Evolutionary conservation across 2,329 filamentous ascomycete species (phyloP), one percentile per base, ranked within the genome.

Genomic region (Beauveria sp.): DNA sequence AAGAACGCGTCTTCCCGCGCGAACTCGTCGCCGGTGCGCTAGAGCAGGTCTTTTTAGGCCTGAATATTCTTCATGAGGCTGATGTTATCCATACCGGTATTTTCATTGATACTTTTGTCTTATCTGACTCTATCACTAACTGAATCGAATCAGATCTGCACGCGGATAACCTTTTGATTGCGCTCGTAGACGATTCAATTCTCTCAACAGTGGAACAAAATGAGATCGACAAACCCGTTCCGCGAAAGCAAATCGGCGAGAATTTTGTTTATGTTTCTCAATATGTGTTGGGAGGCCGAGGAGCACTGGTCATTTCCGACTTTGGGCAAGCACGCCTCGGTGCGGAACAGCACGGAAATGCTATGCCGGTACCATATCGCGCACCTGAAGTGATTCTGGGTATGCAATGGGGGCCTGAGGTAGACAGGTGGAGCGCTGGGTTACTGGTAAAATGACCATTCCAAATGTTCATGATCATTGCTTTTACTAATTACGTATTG

Each of bases 341-440:
- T 2, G 47, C 52, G 1, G 49, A 66, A 55, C 67, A 69, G 12
- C 50, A 42, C 6, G 63, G 68, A 1, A 65, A 62, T 4, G 70
- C 68, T 6, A 72, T 72, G 69, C 71, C 71, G 6, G 5, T 67
- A 8, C 68, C 63, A 2, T 73, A 72, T 56, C 69, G 71, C n/a
- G 70, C 73, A 24, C 74, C 73, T 0, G 74, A 76, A 61, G 69
- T 77, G 7, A 71, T 75, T 64, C 67, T 75, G 18, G 66, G 68
- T 26, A 74, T 74, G 68, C 60, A 64, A 0, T 76, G 73, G 73
- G 68, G 69, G 10, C 64, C 66, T 43, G 45, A 65, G 16, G 70
- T 75, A 20, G 74, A 77, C 65, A 65, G 70, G 20, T 77, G 74
- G 74, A 73, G 70, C 38, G 61, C 70, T 1, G 73, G 70, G 42